phyloP scores from a whole-genome alignment of 257 asterid genomes.

The Przewalskia tangutica region DNA sequence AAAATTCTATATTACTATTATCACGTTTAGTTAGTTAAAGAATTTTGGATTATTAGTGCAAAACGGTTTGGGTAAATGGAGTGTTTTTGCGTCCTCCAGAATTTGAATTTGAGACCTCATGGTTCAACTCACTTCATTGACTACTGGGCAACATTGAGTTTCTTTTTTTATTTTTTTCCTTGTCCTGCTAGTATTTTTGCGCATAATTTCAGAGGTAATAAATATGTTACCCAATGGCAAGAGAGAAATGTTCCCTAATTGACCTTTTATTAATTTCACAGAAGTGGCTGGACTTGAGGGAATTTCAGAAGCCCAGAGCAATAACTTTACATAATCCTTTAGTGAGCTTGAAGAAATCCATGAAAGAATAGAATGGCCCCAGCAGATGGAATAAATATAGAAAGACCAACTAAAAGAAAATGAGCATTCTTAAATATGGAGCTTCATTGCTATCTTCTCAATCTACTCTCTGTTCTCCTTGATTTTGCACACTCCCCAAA shows the following conservation, averaged over 20 bases:
- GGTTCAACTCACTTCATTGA: not conserved
- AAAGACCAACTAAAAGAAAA: constrained; percentile 9
- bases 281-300: constrained; percentile 12
- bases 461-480: constrained; percentile 33
- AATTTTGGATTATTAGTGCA: not conserved
- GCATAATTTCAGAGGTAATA: not conserved
- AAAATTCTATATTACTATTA: not conserved
- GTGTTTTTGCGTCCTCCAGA: no score
- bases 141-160: not conserved
- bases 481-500: constrained; percentile 73
- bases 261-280: constrained; percentile 14
- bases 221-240: not conserved
- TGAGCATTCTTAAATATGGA: not conserved
- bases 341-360: not conserved
- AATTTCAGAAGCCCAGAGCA: constrained; percentile 13
- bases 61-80: no score
- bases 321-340: constrained; percentile 27
- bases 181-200: not conserved
- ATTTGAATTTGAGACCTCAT: not conserved
- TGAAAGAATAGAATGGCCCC: constrained; percentile 6
- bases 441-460: constrained; percentile 24
- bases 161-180: not conserved
- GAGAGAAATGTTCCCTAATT: not conserved
- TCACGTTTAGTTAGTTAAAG: not conserved
- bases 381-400: constrained; percentile 14